Base-by-base conservation (phyloP, 2,329 filamentous ascomycete species). In the Venturia asperata region DNA sequence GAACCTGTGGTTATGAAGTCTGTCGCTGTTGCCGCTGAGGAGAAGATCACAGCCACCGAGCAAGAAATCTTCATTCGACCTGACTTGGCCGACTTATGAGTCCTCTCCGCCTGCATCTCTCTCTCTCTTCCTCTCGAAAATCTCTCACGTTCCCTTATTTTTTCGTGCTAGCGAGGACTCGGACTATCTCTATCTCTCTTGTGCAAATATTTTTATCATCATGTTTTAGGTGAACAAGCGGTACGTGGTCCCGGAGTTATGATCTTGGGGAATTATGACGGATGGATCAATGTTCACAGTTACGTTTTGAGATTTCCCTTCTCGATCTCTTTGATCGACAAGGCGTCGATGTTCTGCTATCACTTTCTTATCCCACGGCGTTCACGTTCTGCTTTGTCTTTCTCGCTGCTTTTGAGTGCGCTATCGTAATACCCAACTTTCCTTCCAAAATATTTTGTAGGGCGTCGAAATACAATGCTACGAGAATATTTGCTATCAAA, bases 241-340 rank as follows among this genome's bases (percentile, higher is more conserved):
- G 37, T n/a, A 34, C 30, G 37, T 15, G 47, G 21, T 27, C 2
- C 27, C 21, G 21, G 13, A 17, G 15, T 52, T 52, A 52, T 58
- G 27, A 17, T n/a, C 17, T 58, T 58, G 30, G 30, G 49, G 27
- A 49, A 37, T 58, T 17, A 37, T 37, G 52, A 58, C 19, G 52
- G 52, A 58, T 58, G 52, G 52, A 58, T 58, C 27, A n/a, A 58
- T 58, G 52, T 37, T 58, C 30, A 34, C 19, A n/a, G 19, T 19
- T 37, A 37, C 19, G 52, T 27, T 37, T 21, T 37, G 30, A 15
- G 37, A 11, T 58, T 37, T 58, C n/a, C 27, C 19, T 17, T 56
- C 19, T 58, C 5, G 52, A 15, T 58, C 30, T 34, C 52, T 58
- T 37, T 45, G 17, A 3, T 45, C 17, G 42, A 7, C 7, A 6